Conservation (phyloP, 2,329 filamentous ascomycete genomes). For the Clarireedia monteithiana region DNA sequence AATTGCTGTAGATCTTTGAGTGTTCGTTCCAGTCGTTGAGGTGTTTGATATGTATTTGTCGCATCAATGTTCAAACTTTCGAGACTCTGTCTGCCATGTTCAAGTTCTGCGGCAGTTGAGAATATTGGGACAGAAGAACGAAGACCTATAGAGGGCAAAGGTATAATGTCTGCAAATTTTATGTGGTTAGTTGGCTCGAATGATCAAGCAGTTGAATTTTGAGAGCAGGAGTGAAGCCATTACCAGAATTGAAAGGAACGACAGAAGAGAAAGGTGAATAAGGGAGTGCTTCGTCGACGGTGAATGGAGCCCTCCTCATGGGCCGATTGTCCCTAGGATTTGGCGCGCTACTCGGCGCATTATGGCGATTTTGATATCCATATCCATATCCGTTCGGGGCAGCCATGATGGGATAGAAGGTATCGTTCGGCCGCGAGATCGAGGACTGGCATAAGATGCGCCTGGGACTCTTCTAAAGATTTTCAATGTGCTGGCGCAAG, state of each 20-base stretch:
- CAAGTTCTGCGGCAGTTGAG: slow-evolving; percentile 44
- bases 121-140: slow-evolving; percentile 44
- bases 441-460: neutral
- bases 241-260: slow-evolving; percentile 69
- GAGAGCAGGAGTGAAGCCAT: neutral
- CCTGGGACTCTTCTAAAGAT: neutral
- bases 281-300: slow-evolving; percentile 69
- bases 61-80: slow-evolving; percentile 67
- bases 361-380: slow-evolving; percentile 1
- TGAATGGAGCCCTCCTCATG: slow-evolving; percentile 39
- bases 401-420: neutral
- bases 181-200: slow-evolving; percentile 13
- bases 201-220: neutral
- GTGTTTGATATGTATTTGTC: slow-evolving; percentile 46
- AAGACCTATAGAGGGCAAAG: slow-evolving; percentile 52
- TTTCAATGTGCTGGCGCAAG: neutral
- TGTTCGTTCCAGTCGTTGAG: slow-evolving; percentile 61
- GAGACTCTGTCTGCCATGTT: slow-evolving; percentile 44
- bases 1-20: slow-evolving; percentile 69
- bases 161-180: slow-evolving; percentile 49
- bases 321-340: neutral
- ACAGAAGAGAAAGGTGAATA: slow-evolving; percentile 77
- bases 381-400: slow-evolving; percentile 1
- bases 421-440: neutral
- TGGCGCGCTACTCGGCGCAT: neutral